Conservation (phyloP, 192 early-diverging fungal species). For the Podila horticola region DNA sequence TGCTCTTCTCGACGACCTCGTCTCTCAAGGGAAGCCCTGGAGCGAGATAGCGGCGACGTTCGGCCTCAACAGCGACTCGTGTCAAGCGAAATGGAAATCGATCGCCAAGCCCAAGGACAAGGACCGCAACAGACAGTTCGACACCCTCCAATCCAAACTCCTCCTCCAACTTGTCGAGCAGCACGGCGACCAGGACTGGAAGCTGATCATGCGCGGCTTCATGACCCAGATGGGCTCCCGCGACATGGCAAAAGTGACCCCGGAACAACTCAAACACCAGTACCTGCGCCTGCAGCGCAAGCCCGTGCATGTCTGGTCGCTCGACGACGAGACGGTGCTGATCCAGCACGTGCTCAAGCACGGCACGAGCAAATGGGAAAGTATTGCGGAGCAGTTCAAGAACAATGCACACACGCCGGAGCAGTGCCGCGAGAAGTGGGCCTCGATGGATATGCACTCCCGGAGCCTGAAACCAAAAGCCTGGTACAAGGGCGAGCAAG, state of each 20-base stretch:
- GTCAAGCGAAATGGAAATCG: constrained; percentile 34
- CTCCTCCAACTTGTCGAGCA: constrained; percentile 26
- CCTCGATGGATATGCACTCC: constrained; percentile 21
- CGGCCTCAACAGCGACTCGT: background rate
- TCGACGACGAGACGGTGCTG: constrained; percentile 32
- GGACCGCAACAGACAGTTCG: constrained; percentile 30
- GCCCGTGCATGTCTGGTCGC: constrained; percentile 8
- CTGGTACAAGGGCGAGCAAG: constrained; percentile 34
- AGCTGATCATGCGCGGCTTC: constrained; percentile 25
- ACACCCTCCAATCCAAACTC: constrained; percentile 33
- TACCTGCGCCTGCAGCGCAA: constrained; percentile 21
- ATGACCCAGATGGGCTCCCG: constrained; percentile 40
- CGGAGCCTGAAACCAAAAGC: constrained; percentile 15
- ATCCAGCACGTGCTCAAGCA: constrained; percentile 48
- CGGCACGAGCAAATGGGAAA: constrained; percentile 21
- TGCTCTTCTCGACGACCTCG: constrained; percentile 4
- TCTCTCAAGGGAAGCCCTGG: constrained; percentile 31
- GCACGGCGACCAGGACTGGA: constrained; percentile 45
- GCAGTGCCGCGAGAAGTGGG: constrained; percentile 32
- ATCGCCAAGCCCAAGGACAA: constrained; percentile 12
- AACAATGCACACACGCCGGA: constrained; percentile 18
- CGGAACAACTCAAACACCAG: constrained; percentile 33
- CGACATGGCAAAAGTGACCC: constrained; percentile 44
- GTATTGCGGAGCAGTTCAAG: constrained; percentile 15
- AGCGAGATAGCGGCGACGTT: constrained; percentile 11